Percentiles rank a stretch among this genome's conserved stretches.
Evolutionary conservation across 2,329 filamentous ascomycete genomes (phyloP).

Genomic region (Monilinia fructigena): DNA sequence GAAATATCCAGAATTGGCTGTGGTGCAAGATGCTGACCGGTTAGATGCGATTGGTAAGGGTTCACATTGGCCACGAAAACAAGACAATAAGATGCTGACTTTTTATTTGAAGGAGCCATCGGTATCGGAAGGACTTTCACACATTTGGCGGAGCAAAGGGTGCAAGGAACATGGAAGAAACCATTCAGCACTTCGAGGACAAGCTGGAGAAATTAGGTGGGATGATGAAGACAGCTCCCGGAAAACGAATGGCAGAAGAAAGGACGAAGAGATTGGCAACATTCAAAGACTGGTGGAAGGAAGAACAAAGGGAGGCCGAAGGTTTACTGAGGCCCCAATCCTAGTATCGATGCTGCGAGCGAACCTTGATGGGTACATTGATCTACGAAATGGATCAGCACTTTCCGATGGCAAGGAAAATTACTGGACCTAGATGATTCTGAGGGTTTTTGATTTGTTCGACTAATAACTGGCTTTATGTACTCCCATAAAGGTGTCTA

Average conservation of each 20-base stretch:
- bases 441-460: neutral
- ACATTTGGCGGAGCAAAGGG: conserved; percentile 70
- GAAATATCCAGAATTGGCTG: conserved; percentile 70
- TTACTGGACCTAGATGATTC: neutral
- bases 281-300: conserved; percentile 59
- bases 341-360: neutral
- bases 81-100: neutral
- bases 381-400: neutral
- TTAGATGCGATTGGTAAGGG: conserved; percentile 70
- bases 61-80: neutral
- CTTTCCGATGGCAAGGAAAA: neutral
- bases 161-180: conserved; percentile 56
- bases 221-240: conserved; percentile 63
- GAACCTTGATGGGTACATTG: conserved; percentile 5
- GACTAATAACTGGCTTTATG: neutral
- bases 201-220: conserved; percentile 66
- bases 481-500: neutral
- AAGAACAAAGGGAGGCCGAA: conserved; percentile 46
- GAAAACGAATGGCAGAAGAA: conserved; percentile 52
- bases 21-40: conserved; percentile 91
- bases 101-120: conserved; percentile 60
- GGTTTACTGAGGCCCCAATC: conserved; percentile 28
- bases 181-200: conserved; percentile 74
- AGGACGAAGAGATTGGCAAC: conserved; percentile 52
- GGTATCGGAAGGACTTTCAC: conserved; percentile 77